A percentile compares a stretch with the other conserved stretches of the same genome.
Conservation (phyloP, 2,329 filamentous ascomycete genomes). For the Penicillium crustosum region DNA sequence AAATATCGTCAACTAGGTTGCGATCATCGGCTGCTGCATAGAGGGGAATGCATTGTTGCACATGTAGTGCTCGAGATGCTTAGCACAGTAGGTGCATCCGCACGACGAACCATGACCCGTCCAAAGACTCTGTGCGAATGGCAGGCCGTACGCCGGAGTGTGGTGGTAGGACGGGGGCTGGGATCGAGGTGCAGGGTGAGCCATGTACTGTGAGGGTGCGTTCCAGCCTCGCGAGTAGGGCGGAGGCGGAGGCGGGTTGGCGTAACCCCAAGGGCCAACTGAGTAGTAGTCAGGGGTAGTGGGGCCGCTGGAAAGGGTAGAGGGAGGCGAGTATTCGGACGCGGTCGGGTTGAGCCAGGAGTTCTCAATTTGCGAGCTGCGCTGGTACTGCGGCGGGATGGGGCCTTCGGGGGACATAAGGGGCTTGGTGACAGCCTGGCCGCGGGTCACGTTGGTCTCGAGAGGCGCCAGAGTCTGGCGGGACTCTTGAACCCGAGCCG, state of each 20-base stretch:
- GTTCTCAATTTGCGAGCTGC: conserved; percentile 48
- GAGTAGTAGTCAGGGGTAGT: conserved; percentile 50
- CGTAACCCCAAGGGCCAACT: conserved; percentile 45
- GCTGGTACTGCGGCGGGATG: conserved; percentile 53
- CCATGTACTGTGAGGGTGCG: conserved; percentile 37
- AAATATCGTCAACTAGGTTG: conserved; percentile 31
- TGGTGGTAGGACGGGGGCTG: conserved; percentile 50
- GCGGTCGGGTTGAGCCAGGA: conserved; percentile 52
- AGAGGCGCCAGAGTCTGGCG: conserved; percentile 59
- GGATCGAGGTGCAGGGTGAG: conserved; percentile 41
- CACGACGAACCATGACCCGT: conserved; percentile 49
- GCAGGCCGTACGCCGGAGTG: conserved; percentile 49
- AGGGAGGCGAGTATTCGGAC: conserved; percentile 54
- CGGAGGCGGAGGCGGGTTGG: conserved; percentile 43
- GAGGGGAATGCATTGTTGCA: conserved; percentile 42
- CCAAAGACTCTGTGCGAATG: conserved; percentile 50
- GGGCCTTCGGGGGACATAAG: conserved; percentile 50
- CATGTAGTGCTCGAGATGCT: conserved; percentile 53
- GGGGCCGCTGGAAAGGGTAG: conserved; percentile 49
- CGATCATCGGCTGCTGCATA: conserved; percentile 50
- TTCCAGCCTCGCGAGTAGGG: conserved; percentile 44
- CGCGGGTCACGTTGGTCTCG: conserved; percentile 62
- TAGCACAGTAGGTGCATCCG: conserved; percentile 49
- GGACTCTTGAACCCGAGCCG: conserved; percentile 48
- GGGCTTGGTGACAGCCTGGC: conserved; percentile 49